Conservation (phyloP, 2,329 filamentous ascomycete genomes). For the Aureobasidium sp. region DNA sequence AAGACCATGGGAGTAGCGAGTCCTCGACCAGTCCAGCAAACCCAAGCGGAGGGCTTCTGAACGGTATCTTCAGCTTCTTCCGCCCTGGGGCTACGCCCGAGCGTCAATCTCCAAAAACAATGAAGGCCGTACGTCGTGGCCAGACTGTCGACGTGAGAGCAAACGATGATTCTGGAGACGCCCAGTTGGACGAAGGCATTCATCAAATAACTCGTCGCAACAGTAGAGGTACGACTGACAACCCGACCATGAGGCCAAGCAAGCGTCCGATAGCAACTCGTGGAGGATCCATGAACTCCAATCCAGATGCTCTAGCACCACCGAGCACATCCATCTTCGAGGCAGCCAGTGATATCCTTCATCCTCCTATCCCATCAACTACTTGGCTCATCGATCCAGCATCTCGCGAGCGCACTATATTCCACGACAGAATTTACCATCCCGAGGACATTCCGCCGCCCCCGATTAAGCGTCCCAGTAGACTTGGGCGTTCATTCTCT, state of each 20-base stretch:
- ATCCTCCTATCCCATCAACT: constrained; percentile 73
- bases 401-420: constrained; percentile 78
- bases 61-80: constrained; percentile 65
- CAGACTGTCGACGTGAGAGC: constrained; percentile 51
- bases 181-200: not conserved
- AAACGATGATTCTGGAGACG: not conserved
- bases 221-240: constrained; percentile 15
- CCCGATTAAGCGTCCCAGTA: constrained; percentile 40
- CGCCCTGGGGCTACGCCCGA: constrained; percentile 46
- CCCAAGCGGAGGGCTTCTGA: constrained; percentile 26
- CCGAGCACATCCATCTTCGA: constrained; percentile 92
- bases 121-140: constrained; percentile 44
- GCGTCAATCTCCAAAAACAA: constrained; percentile 32
- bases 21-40: not conserved
- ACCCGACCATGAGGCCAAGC: constrained; percentile 19
- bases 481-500: constrained; percentile 29
- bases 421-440: constrained; percentile 93
- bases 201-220: not conserved
- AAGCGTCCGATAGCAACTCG: constrained; percentile 38
- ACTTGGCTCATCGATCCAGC: constrained; percentile 80
- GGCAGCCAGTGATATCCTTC: constrained; percentile 84
- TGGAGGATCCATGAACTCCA: constrained; percentile 44
- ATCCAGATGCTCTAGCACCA: constrained; percentile 46
- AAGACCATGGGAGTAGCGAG: not conserved
- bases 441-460: constrained; percentile 85